Evolutionary conservation across 2,329 filamentous ascomycete genomes (phyloP).

Genomic region (Colletotrichum sojae): DNA sequence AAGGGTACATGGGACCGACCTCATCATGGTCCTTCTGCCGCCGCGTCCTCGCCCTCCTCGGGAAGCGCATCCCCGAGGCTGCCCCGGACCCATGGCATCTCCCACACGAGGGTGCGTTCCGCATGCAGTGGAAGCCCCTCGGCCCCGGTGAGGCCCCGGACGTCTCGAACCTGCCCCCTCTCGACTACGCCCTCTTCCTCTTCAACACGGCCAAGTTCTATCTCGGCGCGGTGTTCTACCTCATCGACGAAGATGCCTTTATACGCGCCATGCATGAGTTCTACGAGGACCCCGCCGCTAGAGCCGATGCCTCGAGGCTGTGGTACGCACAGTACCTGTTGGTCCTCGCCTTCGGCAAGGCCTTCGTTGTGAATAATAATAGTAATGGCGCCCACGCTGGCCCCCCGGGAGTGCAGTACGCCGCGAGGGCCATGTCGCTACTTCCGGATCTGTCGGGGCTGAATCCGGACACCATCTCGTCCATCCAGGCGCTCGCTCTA

Average conservation of each 20-base stretch:
- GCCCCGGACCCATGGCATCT: conserved; percentile 51
- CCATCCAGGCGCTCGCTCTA: conserved; percentile 52
- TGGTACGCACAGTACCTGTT: conserved; percentile 52
- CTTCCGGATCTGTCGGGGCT: conserved; percentile 54
- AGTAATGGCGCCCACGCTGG: conserved; percentile 45
- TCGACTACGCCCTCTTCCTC: conserved; percentile 45
- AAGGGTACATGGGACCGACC: conserved; percentile 53
- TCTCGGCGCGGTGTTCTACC: conserved; percentile 43
- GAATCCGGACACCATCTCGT: conserved; percentile 47
- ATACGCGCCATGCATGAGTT: conserved; percentile 43
- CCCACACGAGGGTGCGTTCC: conserved; percentile 47
- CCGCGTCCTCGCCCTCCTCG: conserved; percentile 50
- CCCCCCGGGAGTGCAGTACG: conserved; percentile 55
- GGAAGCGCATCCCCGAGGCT: conserved; percentile 50
- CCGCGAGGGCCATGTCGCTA: conserved; percentile 54
- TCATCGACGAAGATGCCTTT: conserved; percentile 43
- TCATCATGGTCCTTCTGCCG: conserved; percentile 55
- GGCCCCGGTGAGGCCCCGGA: conserved; percentile 44
- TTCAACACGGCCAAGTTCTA: conserved; percentile 46
- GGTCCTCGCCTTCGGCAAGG: conserved; percentile 51
- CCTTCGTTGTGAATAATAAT: conserved; percentile 46
- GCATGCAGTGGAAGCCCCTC: conserved; percentile 48
- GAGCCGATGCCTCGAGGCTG: conserved; percentile 40
- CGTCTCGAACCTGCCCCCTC: conserved; percentile 46
- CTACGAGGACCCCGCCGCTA: conserved; percentile 43